A percentile compares a stretch with the other conserved stretches of the same genome.
These are phyloP conservation scores for Neurospora hispaniola DNA, from an alignment of 495 filamentous ascomycete species.

Conservation along the genomic window DNA sequence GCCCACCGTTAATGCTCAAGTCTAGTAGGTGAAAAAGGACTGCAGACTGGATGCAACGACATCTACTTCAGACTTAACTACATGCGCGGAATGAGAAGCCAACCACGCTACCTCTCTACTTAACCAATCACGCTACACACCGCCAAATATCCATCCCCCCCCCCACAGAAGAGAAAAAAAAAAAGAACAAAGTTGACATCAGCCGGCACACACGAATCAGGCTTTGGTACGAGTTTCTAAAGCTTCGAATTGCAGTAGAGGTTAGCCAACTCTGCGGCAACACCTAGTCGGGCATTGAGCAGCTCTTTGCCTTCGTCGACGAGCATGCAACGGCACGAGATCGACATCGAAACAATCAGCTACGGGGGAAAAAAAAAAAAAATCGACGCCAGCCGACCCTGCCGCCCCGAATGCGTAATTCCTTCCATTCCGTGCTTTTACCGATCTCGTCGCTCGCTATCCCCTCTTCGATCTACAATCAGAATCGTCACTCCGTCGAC, in stretches of 20 bases:
- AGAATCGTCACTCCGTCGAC: neutral
- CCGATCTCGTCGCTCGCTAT: neutral
- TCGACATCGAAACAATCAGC: neutral
- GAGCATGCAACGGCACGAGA: neutral
- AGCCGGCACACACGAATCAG: neutral
- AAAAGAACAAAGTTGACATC: neutral
- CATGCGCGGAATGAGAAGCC: neutral
- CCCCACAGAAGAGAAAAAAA: neutral
- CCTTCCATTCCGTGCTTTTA: neutral
- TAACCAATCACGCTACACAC: neutral
- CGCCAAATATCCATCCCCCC: neutral
- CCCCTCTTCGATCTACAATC: neutral
- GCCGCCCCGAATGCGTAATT: neutral
- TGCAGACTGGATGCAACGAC: neutral
- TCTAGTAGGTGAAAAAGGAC: neutral
- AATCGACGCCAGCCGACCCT: neutral
- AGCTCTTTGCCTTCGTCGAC: neutral
- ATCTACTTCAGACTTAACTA: neutral
- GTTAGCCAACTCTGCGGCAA: neutral
- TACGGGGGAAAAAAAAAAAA: neutral
- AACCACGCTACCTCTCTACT: neutral
- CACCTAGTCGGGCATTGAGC: neutral
- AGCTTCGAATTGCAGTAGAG: neutral
- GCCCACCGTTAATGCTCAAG: neutral
- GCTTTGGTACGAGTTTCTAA: neutral